A percentile compares a stretch with the other conserved stretches of the same genome.
Evolutionary conservation across 106 monocot species (phyloP).

Genomic region (Acorus gramineus): DNA sequence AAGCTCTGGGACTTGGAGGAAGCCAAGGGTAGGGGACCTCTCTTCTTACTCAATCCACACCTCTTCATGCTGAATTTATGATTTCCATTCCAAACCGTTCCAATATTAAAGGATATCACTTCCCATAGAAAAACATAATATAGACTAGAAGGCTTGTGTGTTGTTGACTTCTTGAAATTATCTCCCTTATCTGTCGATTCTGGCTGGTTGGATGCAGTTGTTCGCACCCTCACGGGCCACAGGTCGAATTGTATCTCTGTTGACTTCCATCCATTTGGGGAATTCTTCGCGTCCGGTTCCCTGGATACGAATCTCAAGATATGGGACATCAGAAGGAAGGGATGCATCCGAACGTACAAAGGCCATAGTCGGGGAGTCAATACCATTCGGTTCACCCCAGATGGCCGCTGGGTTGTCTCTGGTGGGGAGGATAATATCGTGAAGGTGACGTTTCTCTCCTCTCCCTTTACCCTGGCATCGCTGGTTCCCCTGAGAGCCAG

Average conservation of each 20-base stretch:
- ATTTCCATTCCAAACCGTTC: not conserved
- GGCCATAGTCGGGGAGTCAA: slow-evolving; percentile 88
- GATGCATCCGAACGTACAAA: slow-evolving; percentile 98
- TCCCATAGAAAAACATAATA: not conserved
- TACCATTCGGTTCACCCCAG: slow-evolving; percentile 91
- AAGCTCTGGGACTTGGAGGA: slow-evolving; percentile 97
- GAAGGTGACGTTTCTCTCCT: slow-evolving; percentile 39
- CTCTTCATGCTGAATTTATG: not conserved
- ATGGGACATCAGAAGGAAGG: slow-evolving; percentile 92
- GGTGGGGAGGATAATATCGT: slow-evolving; percentile 83
- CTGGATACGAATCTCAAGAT: slow-evolving; percentile 92
- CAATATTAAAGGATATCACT: too few species aligned
- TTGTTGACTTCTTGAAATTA: not conserved
- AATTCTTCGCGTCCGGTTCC: slow-evolving; percentile 94
- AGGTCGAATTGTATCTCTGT: slow-evolving; percentile 88
- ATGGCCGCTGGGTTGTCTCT: slow-evolving; percentile 97
- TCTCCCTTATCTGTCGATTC: not conserved
- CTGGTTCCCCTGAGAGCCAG: too few species aligned
- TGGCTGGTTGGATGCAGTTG: slow-evolving; percentile 35
- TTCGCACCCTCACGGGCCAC: slow-evolving; percentile 91
- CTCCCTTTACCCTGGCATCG: not conserved
- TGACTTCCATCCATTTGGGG: slow-evolving; percentile 97
- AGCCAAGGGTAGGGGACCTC: slow-evolving; percentile 59
- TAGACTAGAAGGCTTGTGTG: not conserved
- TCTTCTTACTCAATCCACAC: not conserved